A percentile compares a stretch with the other conserved stretches of the same genome.
phyloP scores from a whole-genome alignment of 352 stramenopile species.

The Halophytophthora batemanensis region DNA sequence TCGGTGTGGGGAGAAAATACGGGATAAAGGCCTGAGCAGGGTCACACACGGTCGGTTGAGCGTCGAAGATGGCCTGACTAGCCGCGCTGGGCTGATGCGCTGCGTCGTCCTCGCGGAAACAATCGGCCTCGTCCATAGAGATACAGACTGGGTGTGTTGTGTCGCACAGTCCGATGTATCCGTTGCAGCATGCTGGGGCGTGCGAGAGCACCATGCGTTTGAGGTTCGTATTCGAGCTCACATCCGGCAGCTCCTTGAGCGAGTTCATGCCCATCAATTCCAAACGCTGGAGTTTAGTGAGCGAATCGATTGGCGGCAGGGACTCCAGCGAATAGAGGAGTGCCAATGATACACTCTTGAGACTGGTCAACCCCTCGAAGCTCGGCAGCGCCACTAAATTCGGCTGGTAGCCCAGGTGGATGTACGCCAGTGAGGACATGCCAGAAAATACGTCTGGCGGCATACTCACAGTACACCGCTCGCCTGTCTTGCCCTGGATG shows the following conservation, averaged over 20 bases:
- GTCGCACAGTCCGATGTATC: slow-evolving; percentile 2
- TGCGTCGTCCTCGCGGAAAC: neutral
- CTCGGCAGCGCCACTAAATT: slow-evolving; percentile 1
- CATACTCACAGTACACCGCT: slow-evolving; percentile 1
- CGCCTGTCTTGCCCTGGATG: neutral
- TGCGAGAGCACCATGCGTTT: neutral
- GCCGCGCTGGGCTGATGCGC: neutral
- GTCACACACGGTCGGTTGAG: slow-evolving; percentile 1
- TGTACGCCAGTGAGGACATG: slow-evolving; percentile 9
- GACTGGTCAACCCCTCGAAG: slow-evolving; percentile 3
- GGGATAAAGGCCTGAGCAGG: neutral
- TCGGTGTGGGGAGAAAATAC: neutral
- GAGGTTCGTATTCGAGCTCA: neutral
- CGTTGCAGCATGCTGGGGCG: slow-evolving; percentile 5
- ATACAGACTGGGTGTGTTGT: neutral
- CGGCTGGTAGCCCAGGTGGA: slow-evolving; percentile 4
- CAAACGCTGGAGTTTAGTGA: slow-evolving; percentile 1
- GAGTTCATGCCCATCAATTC: neutral
- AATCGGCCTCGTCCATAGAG: neutral
- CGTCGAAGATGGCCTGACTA: slow-evolving; percentile 3
- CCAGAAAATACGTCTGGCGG: slow-evolving; percentile 3
- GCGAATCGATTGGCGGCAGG: slow-evolving; percentile 1
- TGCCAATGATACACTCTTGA: slow-evolving; percentile 6
- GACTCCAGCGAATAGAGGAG: neutral
- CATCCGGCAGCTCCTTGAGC: slow-evolving; percentile 2